A percentile compares a stretch with the other conserved stretches of the same genome.
phyloP scores from a whole-genome alignment of 1,284 basidiomycete species.

The Fistulina hepatica region DNA sequence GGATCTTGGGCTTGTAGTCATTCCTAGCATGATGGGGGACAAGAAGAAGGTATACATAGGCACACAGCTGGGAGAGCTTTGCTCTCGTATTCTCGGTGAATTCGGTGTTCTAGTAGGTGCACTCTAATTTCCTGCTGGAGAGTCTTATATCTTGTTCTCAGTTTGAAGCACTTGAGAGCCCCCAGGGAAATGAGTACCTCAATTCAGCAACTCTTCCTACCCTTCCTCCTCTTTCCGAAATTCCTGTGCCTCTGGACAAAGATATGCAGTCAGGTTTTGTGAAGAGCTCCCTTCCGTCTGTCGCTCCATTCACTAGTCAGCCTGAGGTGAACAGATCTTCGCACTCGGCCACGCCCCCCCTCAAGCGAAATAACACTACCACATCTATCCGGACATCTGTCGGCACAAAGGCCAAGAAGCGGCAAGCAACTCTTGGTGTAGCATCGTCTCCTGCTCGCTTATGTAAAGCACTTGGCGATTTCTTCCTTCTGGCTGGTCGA shows the following conservation, averaged over 20 bases:
- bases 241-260: constrained; percentile 43
- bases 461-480: constrained; percentile 81
- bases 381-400: constrained; percentile 37
- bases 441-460: constrained; percentile 70
- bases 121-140: constrained; percentile 10
- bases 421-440: constrained; percentile 49
- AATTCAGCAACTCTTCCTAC: constrained; percentile 53
- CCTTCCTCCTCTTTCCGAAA: constrained; percentile 46
- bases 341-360: constrained; percentile 29
- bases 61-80: constrained; percentile 77
- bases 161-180: constrained; percentile 58
- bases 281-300: constrained; percentile 31
- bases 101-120: constrained; percentile 64
- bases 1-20: constrained; percentile 50
- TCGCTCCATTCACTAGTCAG: constrained; percentile 43
- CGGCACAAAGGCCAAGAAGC: constrained; percentile 38
- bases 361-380: constrained; percentile 42
- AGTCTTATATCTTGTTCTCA: constrained; percentile 22
- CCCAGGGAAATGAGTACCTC: constrained; percentile 64
- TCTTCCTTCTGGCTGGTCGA: constrained; percentile 77
- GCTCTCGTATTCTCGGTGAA: constrained; percentile 74
- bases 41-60: constrained; percentile 69
- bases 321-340: constrained; percentile 40
- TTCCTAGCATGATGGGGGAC: constrained; percentile 70
- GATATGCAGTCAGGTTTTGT: constrained; percentile 20